phyloP scores from a whole-genome alignment of 2,329 filamentous ascomycete genomes.

The Nannizzia gypsea region DNA sequence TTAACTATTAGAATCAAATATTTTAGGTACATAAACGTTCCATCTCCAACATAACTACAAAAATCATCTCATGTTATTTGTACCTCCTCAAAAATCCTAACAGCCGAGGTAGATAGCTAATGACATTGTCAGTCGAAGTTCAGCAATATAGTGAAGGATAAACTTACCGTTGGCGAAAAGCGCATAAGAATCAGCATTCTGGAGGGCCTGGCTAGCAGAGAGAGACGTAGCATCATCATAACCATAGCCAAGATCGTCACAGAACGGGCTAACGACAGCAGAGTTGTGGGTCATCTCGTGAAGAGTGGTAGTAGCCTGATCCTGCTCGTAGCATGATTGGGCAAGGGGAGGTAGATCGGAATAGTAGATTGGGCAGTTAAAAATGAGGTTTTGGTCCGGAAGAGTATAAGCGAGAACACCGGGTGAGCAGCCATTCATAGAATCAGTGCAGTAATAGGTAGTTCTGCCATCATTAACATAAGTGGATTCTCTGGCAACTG shows the following conservation, averaged over 20 bases:
- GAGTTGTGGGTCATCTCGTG: conserved; percentile 55
- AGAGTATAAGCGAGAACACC: conserved; percentile 52
- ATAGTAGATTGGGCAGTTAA: conserved; percentile 51
- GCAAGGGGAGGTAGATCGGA: conserved; percentile 38
- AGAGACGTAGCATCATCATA: conserved; percentile 41
- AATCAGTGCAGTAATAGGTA: conserved; percentile 50
- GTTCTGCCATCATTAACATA: conserved; percentile 40
- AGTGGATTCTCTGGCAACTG: conserved; percentile 45
- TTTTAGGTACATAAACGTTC: too few relatives aligned
- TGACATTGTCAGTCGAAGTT: background rate
- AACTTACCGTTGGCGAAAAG: conserved; percentile 41
- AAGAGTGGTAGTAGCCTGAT: conserved; percentile 53
- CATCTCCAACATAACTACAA: too few relatives aligned
- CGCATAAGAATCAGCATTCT: conserved; percentile 53
- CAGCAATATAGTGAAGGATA: background rate
- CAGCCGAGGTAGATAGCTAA: background rate
- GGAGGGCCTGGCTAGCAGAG: conserved; percentile 40
- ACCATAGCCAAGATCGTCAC: conserved; percentile 48
- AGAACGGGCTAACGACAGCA: conserved; percentile 43
- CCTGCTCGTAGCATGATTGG: conserved; percentile 49
- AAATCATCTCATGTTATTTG: too few relatives aligned
- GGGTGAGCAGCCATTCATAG: conserved; percentile 40
- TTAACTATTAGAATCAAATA: too few relatives aligned
- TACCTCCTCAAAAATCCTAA: background rate
- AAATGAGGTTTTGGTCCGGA: conserved; percentile 43